Evolutionary conservation across 371 early-diverging fungal species (phyloP), one percentile per base, ranked within the genome.

Genomic region (Choanephora cucurbitarum): DNA sequence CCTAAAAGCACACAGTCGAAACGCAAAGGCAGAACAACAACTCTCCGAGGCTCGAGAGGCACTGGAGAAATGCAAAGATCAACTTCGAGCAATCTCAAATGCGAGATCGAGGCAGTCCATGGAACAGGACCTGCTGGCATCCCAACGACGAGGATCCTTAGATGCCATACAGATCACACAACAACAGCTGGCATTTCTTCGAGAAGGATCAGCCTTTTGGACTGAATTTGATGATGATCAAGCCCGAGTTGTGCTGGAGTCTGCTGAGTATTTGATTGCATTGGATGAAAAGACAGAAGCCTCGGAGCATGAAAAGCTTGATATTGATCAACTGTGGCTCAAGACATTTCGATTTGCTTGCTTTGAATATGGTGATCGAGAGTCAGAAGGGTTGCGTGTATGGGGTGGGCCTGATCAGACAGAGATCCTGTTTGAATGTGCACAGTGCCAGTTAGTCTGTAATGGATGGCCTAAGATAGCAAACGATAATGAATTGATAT

Each of bases 1-100:
- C 22, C 44, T 77, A 11, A 62, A 66, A 41, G 77, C 77, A 5
- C 60, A 72, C 9, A 63, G 71, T 59, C 67, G 60, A 31, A 66
- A 71, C 37, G 47, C 56, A 17, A 53, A 41, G n/a, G 62, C 63
- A n/a, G 77, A 77, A 39, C 72, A 77, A 44, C 58, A 63, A 34
- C 47, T 77, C 1, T 69, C 74, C 14, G 67, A 71, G 17, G 34
- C 66, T 33, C 69, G 72, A 0, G 37, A 61, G 5, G 60, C 63
- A 8, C 50, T 70, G n/a, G 69, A 69, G 18, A 52, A 55, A 3
- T 62, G 65, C 55, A 56, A 55, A 31, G 56, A 59, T 13, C 45
- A 58, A 19, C 39, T 62, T 3, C 57, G 45, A n/a, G 52, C 47
- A 4, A 49, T 64, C 4, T 41, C 63, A 19, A 57, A 64, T 40